Evolutionary conservation across 352 stramenopile genomes (phyloP).

Genomic region (Phytophthora pini): DNA sequence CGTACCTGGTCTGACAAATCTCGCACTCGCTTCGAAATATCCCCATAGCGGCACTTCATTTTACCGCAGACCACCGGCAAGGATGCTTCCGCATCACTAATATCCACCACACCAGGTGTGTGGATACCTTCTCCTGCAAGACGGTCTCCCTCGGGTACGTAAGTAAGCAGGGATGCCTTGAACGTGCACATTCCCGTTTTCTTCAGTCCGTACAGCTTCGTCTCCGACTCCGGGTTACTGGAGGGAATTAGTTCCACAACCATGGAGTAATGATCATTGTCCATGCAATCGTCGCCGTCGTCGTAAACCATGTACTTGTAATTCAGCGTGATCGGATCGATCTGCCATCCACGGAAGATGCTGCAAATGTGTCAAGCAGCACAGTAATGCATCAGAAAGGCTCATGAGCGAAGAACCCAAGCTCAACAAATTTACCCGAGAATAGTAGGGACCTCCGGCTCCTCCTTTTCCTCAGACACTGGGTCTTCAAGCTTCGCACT

Average conservation of each 20-base stretch:
- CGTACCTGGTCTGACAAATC: conserved; percentile 62
- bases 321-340: conserved; percentile 76
- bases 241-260: conserved; percentile 62
- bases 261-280: conserved; percentile 51
- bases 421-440: conserved; percentile 43
- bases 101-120: conserved; percentile 71
- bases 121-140: conserved; percentile 60
- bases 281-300: conserved; percentile 72
- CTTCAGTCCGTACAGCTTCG: conserved; percentile 61
- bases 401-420: neutral
- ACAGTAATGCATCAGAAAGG: neutral
- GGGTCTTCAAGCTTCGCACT: conserved; percentile 18
- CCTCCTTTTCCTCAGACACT: conserved; percentile 19
- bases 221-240: conserved; percentile 40
- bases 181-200: conserved; percentile 68
- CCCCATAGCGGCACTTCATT: conserved; percentile 74
- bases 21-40: conserved; percentile 53
- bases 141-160: conserved; percentile 51
- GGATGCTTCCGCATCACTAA: conserved; percentile 56
- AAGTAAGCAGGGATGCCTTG: conserved; percentile 52
- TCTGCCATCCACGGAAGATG: conserved; percentile 80
- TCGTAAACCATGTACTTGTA: conserved; percentile 87
- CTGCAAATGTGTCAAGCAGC: conserved; percentile 31
- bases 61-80: conserved; percentile 72
- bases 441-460: conserved; percentile 48